phyloP scores from a whole-genome alignment of 2,329 filamentous ascomycete genomes.

The Monosporascus ibericus region DNA sequence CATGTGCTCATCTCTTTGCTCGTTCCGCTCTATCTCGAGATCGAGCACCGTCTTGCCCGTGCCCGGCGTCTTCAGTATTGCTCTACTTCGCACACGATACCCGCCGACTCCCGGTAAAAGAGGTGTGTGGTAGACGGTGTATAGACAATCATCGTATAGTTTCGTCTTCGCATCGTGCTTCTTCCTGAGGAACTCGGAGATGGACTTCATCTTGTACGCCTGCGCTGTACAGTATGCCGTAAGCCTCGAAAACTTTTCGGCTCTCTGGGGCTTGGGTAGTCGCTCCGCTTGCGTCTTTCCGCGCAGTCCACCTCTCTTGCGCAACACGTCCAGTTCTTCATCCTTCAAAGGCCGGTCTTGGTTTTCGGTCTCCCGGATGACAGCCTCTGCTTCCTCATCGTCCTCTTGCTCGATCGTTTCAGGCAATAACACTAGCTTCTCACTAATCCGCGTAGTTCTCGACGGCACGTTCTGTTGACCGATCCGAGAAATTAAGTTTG shows the following conservation, averaged over 20 bases:
- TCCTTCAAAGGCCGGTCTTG: constrained; percentile 62
- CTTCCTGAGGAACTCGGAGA: constrained; percentile 82
- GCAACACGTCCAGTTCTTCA: constrained; percentile 60
- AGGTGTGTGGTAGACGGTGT: constrained; percentile 90
- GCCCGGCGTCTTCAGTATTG: constrained; percentile 85
- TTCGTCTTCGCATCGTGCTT: constrained; percentile 90
- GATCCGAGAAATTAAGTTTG: constrained; percentile 36
- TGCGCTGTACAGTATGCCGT: constrained; percentile 97
- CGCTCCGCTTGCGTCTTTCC: constrained; percentile 94
- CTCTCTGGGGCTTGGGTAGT: constrained; percentile 78
- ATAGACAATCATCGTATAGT: constrained; percentile 95
- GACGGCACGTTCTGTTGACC: constrained; percentile 64
- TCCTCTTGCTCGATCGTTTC: constrained; percentile 63
- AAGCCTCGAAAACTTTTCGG: constrained; percentile 80
- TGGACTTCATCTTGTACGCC: constrained; percentile 80
- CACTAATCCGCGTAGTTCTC: constrained; percentile 86
- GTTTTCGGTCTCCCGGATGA: constrained; percentile 39
- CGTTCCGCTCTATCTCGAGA: constrained; percentile 91
- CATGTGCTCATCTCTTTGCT: constrained; percentile 81
- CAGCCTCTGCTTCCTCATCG: constrained; percentile 46
- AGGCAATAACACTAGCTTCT: constrained; percentile 92
- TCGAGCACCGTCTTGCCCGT: constrained; percentile 85
- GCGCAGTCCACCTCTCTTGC: constrained; percentile 53
- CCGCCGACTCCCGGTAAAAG: constrained; percentile 80
- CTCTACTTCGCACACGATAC: constrained; percentile 82